Conservation (phyloP, 495 filamentous ascomycete species). For the Aspergillus avenaceus region DNA sequence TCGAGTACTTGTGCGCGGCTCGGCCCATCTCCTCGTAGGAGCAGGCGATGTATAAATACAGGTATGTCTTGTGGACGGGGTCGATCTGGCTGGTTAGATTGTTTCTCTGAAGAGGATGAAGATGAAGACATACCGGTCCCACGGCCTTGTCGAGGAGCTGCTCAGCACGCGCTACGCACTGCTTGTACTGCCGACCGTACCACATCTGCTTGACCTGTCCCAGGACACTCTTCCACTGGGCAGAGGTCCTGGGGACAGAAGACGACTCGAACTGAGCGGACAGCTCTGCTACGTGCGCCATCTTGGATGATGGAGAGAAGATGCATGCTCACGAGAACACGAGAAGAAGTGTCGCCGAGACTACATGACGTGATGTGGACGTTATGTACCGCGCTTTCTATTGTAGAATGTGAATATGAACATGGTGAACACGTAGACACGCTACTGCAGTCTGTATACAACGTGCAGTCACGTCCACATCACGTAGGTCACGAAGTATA, state of each 20-base stretch:
- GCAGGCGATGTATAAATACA: slow-evolving; percentile 21
- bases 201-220: slow-evolving; percentile 34
- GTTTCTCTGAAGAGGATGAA: neutral
- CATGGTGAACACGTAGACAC: too few relatives aligned
- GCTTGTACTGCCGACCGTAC: slow-evolving; percentile 40
- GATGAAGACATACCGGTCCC: slow-evolving; percentile 24
- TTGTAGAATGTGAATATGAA: neutral
- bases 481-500: too few relatives aligned
- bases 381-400: neutral
- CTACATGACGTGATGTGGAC: neutral
- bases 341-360: neutral
- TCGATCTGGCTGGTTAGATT: slow-evolving; percentile 25
- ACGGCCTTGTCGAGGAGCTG: slow-evolving; percentile 25
- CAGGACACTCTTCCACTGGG: slow-evolving; percentile 33
- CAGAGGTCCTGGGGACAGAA: slow-evolving; percentile 11
- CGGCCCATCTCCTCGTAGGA: slow-evolving; percentile 41
- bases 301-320: slow-evolving; percentile 6
- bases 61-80: slow-evolving; percentile 31
- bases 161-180: slow-evolving; percentile 34
- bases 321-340: too few relatives aligned
- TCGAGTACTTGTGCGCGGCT: slow-evolving; percentile 38
- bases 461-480: too few relatives aligned
- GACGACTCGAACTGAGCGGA: slow-evolving; percentile 13
- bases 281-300: slow-evolving; percentile 18
- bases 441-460: too few relatives aligned